Conservation (phyloP, 495 filamentous ascomycete species). For the Penicillium paxilli region DNA sequence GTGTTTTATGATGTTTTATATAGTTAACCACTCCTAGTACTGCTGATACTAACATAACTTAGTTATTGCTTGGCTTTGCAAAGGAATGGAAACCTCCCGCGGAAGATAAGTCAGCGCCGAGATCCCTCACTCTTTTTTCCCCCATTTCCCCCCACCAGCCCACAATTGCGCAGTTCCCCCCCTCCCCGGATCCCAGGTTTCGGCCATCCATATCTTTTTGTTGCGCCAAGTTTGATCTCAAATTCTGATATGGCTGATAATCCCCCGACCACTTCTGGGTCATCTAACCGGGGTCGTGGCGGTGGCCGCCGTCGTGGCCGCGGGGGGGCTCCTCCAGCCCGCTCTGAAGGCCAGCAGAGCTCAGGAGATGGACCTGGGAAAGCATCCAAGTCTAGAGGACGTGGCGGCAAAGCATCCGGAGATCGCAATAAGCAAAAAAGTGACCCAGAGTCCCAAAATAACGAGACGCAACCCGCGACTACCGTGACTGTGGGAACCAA, state of each 20-base stretch:
- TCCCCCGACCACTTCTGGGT: constrained; percentile 25
- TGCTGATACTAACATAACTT: no score
- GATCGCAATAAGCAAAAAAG: constrained; percentile 32
- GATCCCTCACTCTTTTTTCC: constrained; percentile 22
- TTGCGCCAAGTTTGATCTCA: constrained; percentile 1
- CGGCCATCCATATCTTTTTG: constrained; percentile 11
- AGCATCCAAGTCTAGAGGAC: constrained; percentile 32
- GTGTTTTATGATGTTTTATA: no score
- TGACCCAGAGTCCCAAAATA: constrained; percentile 13
- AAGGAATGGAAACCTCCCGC: no score
- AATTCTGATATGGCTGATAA: constrained; percentile 37
- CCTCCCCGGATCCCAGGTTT: background rate
- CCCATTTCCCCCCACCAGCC: constrained; percentile 19
- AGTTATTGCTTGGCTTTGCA: no score
- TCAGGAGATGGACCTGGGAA: constrained; percentile 23
- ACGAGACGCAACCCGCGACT: constrained; percentile 6
- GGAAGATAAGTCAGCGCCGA: constrained; percentile 28
- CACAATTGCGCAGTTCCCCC: constrained; percentile 5
- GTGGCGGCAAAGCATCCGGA: constrained; percentile 29
- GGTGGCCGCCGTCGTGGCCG: constrained; percentile 45
- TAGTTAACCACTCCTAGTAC: background rate
- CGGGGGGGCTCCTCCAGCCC: constrained; percentile 33
- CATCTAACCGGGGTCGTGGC: constrained; percentile 35
- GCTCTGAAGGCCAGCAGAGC: constrained; percentile 21
- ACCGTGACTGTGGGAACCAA: constrained; percentile 18